Evolutionary conservation across 768 basidiomycete genomes (phyloP).

Genomic region (Antrodiella citrinella): DNA sequence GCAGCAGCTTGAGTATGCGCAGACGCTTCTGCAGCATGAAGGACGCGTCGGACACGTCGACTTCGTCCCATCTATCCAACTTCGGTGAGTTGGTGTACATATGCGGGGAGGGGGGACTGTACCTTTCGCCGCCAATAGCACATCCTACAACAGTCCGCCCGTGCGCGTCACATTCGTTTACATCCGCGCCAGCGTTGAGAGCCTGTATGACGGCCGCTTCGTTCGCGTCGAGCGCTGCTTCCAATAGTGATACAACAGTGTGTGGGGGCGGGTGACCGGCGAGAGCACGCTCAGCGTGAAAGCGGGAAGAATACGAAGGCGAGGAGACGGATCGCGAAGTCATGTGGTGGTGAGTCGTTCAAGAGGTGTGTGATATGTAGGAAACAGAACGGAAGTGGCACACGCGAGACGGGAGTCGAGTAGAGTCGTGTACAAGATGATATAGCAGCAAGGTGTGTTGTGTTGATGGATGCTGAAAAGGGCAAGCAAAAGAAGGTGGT

Average conservation of each 20-base stretch:
- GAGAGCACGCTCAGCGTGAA: slow-evolving; percentile 4
- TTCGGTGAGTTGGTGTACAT: too few species aligned
- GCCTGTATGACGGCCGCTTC: slow-evolving; percentile 43
- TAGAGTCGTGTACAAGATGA: background rate
- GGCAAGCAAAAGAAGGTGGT: background rate
- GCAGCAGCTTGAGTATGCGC: slow-evolving; percentile 45
- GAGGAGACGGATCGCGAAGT: background rate
- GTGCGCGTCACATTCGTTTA: slow-evolving; percentile 53
- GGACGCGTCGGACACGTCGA: slow-evolving; percentile 66
- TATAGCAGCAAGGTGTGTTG: background rate
- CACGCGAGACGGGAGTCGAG: background rate
- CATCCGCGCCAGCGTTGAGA: slow-evolving; percentile 53
- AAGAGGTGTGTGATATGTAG: background rate
- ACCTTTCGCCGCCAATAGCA: slow-evolving; percentile 69
- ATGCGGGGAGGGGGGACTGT: slow-evolving; percentile 3
- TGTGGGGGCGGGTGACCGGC: background rate
- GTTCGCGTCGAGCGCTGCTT: slow-evolving; percentile 35
- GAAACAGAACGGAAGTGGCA: background rate
- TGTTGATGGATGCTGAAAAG: background rate
- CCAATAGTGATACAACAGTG: slow-evolving; percentile 2
- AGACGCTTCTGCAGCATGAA: slow-evolving; percentile 53
- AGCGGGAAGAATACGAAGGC: background rate
- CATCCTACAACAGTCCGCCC: slow-evolving; percentile 62
- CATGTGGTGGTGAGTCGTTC: background rate
- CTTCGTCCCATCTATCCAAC: slow-evolving; percentile 50